A percentile compares a stretch with the other conserved stretches of the same genome.
phyloP scores from a whole-genome alignment of 345 rosid genomes.

The Ceriops tagal region DNA sequence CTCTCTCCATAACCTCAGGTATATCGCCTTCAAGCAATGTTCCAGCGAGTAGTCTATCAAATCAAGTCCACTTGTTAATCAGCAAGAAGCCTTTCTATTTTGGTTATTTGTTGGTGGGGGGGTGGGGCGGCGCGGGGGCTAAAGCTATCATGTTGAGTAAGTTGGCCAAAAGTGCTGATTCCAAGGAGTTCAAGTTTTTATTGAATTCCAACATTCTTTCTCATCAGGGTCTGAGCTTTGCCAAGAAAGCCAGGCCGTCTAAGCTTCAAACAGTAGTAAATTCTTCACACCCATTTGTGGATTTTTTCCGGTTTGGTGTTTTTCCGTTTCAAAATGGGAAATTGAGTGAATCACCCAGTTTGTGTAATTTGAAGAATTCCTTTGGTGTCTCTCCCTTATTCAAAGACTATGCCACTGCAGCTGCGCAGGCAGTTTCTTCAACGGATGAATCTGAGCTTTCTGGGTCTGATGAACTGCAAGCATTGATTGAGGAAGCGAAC shows the following conservation, averaged over 20 bases:
- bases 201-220: constrained; percentile 5
- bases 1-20: too few relatives aligned
- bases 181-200: constrained; percentile 36
- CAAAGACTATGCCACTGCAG: constrained; percentile 45
- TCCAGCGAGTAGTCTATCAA: too few relatives aligned
- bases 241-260: constrained; percentile 11
- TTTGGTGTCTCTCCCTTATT: constrained; percentile 17
- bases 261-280: constrained; percentile 3
- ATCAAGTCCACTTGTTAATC: too few relatives aligned
- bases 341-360: constrained; percentile 14
- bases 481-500: constrained; percentile 40
- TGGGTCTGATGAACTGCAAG: constrained; percentile 66
- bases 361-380: constrained; percentile 10
- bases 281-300: constrained; percentile 10
- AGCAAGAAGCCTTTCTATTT: too few relatives aligned
- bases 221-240: constrained; percentile 2
- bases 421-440: constrained; percentile 59
- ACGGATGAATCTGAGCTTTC: constrained; percentile 69
- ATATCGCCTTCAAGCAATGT: too few relatives aligned
- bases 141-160: constrained; percentile 63
- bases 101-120: too few relatives aligned
- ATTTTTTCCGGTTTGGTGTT: constrained; percentile 11
- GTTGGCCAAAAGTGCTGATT: constrained; percentile 40
- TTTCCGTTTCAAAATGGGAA: constrained; percentile 19
- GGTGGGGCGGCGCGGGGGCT: too few relatives aligned